These are phyloP conservation scores for Karstenula rhodostoma DNA, from an alignment of 2,329 filamentous ascomycete species.

Conservation along the genomic window DNA sequence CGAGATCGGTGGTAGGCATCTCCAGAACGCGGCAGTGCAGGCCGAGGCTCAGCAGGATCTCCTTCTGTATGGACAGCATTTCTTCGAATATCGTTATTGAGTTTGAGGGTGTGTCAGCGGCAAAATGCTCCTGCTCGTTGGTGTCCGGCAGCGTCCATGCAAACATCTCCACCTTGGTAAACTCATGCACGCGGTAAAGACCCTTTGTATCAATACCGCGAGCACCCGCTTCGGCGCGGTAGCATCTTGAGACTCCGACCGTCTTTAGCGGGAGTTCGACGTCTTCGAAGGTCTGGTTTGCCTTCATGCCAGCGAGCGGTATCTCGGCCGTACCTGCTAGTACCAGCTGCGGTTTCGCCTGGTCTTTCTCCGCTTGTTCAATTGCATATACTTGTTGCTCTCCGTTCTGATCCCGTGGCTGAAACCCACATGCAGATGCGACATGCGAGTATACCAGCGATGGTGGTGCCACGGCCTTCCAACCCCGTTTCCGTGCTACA, in stretches of 20 bases:
- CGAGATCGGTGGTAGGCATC: slow-evolving; percentile 89
- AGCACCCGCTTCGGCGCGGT: slow-evolving; percentile 91
- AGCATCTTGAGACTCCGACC: slow-evolving; percentile 90
- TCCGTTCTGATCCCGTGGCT: slow-evolving; percentile 86
- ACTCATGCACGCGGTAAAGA: slow-evolving; percentile 96
- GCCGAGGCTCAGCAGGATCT: slow-evolving; percentile 78
- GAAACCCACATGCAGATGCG: slow-evolving; percentile 89
- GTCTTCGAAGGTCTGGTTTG: slow-evolving; percentile 72
- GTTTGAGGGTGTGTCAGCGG: slow-evolving; percentile 41
- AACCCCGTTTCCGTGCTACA: slow-evolving; percentile 76
- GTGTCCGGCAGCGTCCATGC: slow-evolving; percentile 78
- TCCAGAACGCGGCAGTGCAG: slow-evolving; percentile 89
- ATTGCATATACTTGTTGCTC: slow-evolving; percentile 93
- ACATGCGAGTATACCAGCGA: slow-evolving; percentile 93
- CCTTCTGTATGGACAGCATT: slow-evolving; percentile 84
- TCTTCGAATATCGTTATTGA: slow-evolving; percentile 76
- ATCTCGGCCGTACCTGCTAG: slow-evolving; percentile 94
- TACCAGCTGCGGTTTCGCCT: slow-evolving; percentile 70
- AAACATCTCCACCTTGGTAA: slow-evolving; percentile 98
- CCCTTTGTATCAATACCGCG: slow-evolving; percentile 91
- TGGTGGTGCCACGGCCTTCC: slow-evolving; percentile 82
- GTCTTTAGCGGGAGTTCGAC: slow-evolving; percentile 76
- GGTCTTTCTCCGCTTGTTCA: slow-evolving; percentile 70
- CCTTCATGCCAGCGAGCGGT: slow-evolving; percentile 89
- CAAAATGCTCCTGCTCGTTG: slow-evolving; percentile 42